Percentiles rank a stretch among this genome's conserved stretches.
These are phyloP conservation scores for Globisporangium canariense DNA, from an alignment of 352 stramenopile genomes.

Conservation along the genomic window DNA sequence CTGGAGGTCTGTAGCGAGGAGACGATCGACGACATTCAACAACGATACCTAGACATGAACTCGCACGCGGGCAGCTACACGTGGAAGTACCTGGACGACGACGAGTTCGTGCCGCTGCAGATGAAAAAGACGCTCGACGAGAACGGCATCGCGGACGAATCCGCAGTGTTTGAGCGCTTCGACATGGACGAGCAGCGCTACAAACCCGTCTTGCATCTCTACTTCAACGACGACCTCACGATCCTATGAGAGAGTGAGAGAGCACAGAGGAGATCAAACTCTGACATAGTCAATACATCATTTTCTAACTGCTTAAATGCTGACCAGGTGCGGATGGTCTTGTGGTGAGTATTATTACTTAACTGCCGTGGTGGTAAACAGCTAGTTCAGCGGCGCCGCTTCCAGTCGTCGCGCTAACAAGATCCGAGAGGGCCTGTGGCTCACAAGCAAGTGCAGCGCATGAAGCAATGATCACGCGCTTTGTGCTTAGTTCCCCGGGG, in stretches of 20 bases:
- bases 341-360: slow-evolving; percentile 1
- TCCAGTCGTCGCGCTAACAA: not conserved
- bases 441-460: no score
- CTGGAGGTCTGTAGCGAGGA: slow-evolving; percentile 88
- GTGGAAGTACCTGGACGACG: slow-evolving; percentile 86
- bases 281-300: not conserved
- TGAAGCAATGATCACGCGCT: slow-evolving; percentile 15
- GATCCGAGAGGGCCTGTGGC: no score
- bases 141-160: slow-evolving; percentile 88
- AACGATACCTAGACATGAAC: slow-evolving; percentile 84
- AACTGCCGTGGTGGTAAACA: not conserved
- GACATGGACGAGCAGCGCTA: slow-evolving; percentile 87
- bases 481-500: slow-evolving; percentile 1
- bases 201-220: slow-evolving; percentile 88
- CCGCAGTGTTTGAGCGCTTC: slow-evolving; percentile 71
- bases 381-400: not conserved
- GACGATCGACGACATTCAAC: slow-evolving; percentile 86
- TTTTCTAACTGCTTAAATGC: not conserved
- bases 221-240: slow-evolving; percentile 94
- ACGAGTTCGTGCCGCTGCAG: slow-evolving; percentile 86
- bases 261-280: not conserved
- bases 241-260: slow-evolving; percentile 36
- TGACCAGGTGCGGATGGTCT: not conserved
- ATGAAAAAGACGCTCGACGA: slow-evolving; percentile 87
- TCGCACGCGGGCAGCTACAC: slow-evolving; percentile 90